Percentiles rank a stretch among this genome's conserved stretches.
These are phyloP conservation scores for Trametes elegans DNA, from an alignment of 768 basidiomycete genomes.

Conservation along the genomic window DNA sequence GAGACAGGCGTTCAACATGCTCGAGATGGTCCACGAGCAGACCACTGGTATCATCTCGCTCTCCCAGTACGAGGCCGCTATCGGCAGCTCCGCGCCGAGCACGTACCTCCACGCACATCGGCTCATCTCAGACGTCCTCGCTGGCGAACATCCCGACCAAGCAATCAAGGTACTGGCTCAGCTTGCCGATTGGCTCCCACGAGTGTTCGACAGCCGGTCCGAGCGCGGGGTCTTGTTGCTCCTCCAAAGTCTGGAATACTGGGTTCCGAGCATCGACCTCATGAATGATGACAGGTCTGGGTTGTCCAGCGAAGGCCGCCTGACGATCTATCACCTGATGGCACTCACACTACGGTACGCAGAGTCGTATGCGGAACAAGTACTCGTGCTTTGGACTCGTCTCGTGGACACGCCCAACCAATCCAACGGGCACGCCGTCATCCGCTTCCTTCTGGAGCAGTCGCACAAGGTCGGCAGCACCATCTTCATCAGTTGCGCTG, in stretches of 20 bases:
- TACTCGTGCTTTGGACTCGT: slow-evolving; percentile 75
- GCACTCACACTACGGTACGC: slow-evolving; percentile 78
- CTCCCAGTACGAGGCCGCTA: slow-evolving; percentile 69
- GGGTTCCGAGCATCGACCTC: slow-evolving; percentile 77
- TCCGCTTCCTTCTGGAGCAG: slow-evolving; percentile 84
- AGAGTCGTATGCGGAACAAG: slow-evolving; percentile 74
- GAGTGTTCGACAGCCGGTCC: slow-evolving; percentile 50
- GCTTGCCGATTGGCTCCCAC: slow-evolving; percentile 70
- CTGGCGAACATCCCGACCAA: slow-evolving; percentile 70
- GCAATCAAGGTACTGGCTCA: slow-evolving; percentile 65
- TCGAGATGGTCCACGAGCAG: slow-evolving; percentile 71
- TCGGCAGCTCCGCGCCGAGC: slow-evolving; percentile 68
- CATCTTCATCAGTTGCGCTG: slow-evolving; percentile 74
- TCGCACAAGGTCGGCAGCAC: slow-evolving; percentile 80
- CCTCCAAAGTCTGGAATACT: slow-evolving; percentile 78
- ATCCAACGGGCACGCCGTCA: slow-evolving; percentile 73
- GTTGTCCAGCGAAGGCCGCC: slow-evolving; percentile 56
- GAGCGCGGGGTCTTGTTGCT: slow-evolving; percentile 54
- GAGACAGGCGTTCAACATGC: slow-evolving; percentile 71
- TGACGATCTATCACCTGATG: slow-evolving; percentile 76
- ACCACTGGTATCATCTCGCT: slow-evolving; percentile 65
- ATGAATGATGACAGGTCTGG: slow-evolving; percentile 56
- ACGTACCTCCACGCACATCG: slow-evolving; percentile 82
- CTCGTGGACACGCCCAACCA: slow-evolving; percentile 71
- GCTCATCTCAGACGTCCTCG: slow-evolving; percentile 72